Evolutionary conservation across 768 basidiomycete species (phyloP), one percentile per base, ranked within the genome.

Genomic region (Hysterangium stoloniferum): DNA sequence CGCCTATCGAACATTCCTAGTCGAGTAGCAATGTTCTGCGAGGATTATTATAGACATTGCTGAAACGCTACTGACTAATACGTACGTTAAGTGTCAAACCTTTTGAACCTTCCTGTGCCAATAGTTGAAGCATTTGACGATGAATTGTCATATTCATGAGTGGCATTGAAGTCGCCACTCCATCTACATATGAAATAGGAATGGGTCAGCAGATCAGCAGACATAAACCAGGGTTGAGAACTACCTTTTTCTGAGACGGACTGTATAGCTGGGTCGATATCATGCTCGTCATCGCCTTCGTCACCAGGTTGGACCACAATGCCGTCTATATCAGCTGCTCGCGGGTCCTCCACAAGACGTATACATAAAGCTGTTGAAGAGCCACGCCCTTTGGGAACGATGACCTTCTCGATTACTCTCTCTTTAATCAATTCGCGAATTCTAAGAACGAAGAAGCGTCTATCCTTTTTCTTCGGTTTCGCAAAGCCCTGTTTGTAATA

Each of bases 391-490:
- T 74, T 79, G 4, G 84, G 83, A 7, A 90, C 80, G 36, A 78
- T 64, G 25, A 92, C 77, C 53, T 79, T 82, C 61, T 92, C 89
- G 31, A 93, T 75, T 33, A 86, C 59, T 6, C 86, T 80, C 59
- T 84, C 77, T 46, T 79, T 76, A 17, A 86, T 75, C 58, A 93
- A 70, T 56, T 85, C 86, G 2, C 80, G 77, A 34, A 92, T 68
- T 37, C 88, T 74, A 31, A 75, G 78, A 59, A 82, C 79, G 62
- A 93, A 89, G 59, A 90, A 88, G 12, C 89, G 78, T n/a, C 89
- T 77, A 57, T 90, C 83, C 4, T 78, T 78, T 63, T 82, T 86
- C 4, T 76, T 80, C 28, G 86, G 86, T 61, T 82, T 80, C 19
- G 70, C 58, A 61, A 88, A 88, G 2, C 89, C 89, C 88, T 92